Conservation (phyloP, 2,329 filamentous ascomycete species). For the Fusarium subglutinans region DNA sequence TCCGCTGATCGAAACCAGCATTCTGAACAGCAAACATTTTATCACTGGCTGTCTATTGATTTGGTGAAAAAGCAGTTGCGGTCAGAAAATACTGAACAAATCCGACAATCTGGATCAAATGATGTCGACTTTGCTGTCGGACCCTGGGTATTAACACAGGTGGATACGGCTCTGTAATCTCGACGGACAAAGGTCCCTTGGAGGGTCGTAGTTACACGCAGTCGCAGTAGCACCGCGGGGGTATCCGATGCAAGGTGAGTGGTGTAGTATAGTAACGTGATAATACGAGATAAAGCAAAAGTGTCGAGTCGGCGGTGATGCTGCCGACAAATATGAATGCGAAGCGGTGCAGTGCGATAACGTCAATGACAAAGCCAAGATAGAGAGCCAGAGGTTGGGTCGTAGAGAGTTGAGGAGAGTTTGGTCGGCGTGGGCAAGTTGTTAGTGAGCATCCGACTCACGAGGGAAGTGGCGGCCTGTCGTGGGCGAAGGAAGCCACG, state of each 20-base stretch:
- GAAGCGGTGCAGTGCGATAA: constrained; percentile 1
- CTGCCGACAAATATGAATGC: constrained; percentile 10
- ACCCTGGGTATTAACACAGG: constrained; percentile 40
- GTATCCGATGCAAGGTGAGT: constrained; percentile 21
- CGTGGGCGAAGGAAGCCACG: constrained; percentile 31
- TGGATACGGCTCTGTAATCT: constrained; percentile 24
- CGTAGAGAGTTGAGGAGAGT: constrained; percentile 6
- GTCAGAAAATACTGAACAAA: constrained; percentile 9
- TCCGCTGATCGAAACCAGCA: constrained; percentile 51
- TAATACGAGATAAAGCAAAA: constrained; percentile 2
- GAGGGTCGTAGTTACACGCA: constrained; percentile 1
- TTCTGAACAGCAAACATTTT: constrained; percentile 51
- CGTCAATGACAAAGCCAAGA: constrained; percentile 12
- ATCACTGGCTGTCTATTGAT: constrained; percentile 3
- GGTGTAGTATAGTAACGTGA: constrained; percentile 20
- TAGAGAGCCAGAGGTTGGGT: constrained; percentile 27
- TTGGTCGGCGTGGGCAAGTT: constrained; percentile 13
- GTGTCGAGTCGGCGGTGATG: neutral
- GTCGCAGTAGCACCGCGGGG: constrained; percentile 18
- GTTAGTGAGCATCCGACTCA: constrained; percentile 28
- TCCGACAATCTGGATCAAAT: constrained; percentile 12
- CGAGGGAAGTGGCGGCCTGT: constrained; percentile 34
- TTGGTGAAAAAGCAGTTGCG: constrained; percentile 5
- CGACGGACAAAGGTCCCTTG: constrained; percentile 26
- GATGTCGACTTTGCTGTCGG: constrained; percentile 27